A percentile compares a stretch with the other conserved stretches of the same genome.
Evolutionary conservation across 192 early-diverging fungal genomes (phyloP).

Genomic region (Coemansia sp.): DNA sequence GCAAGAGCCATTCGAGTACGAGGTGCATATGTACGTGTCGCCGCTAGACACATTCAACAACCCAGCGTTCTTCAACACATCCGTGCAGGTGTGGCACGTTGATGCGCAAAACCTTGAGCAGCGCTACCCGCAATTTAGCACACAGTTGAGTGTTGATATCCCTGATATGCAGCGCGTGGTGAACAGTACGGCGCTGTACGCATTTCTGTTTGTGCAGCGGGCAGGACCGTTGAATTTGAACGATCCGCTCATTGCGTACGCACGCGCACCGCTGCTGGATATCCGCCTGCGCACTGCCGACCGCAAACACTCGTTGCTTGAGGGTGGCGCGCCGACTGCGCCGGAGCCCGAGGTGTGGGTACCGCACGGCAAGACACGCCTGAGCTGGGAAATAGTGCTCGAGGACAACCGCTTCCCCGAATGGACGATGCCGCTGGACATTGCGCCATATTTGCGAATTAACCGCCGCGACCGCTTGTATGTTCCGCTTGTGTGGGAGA

Average conservation of each 20-base stretch:
- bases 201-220: conserved; percentile 42
- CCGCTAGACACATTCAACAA: conserved; percentile 15
- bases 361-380: conserved; percentile 46
- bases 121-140: conserved; percentile 20
- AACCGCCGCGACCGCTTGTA: conserved; percentile 26
- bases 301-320: conserved; percentile 31
- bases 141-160: conserved; percentile 15
- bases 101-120: conserved; percentile 32
- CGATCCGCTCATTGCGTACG: conserved; percentile 28
- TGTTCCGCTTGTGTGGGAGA: conserved; percentile 52
- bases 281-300: conserved; percentile 22
- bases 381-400: conserved; percentile 50
- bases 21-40: conserved; percentile 43
- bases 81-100: conserved; percentile 33
- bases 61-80: conserved; percentile 25
- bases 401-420: conserved; percentile 44
- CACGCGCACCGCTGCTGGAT: conserved; percentile 25
- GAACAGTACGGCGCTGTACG: conserved; percentile 38
- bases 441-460: conserved; percentile 29
- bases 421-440: conserved; percentile 43
- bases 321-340: not conserved
- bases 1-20: conserved; percentile 47
- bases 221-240: conserved; percentile 22
- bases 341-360: conserved; percentile 26
- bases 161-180: conserved; percentile 15